phyloP scores from a whole-genome alignment of 2,329 filamentous ascomycete species.

The Neonectria faginata region DNA sequence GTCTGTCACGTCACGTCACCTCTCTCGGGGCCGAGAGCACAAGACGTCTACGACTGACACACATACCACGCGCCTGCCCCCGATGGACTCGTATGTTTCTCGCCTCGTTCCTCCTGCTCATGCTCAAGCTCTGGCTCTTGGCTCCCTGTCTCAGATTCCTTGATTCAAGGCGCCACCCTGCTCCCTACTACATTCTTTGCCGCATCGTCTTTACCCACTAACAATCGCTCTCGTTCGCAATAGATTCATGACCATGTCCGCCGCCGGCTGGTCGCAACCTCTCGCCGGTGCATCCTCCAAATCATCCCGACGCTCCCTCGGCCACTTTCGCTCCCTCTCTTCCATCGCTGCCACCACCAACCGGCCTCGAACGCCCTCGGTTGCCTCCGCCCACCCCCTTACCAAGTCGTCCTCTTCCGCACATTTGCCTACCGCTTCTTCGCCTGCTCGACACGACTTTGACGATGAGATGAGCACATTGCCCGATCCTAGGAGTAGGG shows the following conservation, averaged over 20 bases:
- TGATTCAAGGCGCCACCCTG: slow-evolving; percentile 32
- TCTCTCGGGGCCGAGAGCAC: slow-evolving; percentile 42
- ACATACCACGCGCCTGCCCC: slow-evolving; percentile 35
- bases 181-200: slow-evolving; percentile 13
- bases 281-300: slow-evolving; percentile 41
- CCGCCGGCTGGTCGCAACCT: slow-evolving; percentile 65
- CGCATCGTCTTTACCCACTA: slow-evolving; percentile 17
- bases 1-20: slow-evolving; percentile 42
- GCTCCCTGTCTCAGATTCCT: slow-evolving; percentile 27
- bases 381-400: slow-evolving; percentile 52
- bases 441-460: slow-evolving; percentile 57
- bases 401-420: slow-evolving; percentile 54
- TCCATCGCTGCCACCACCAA: slow-evolving; percentile 60
- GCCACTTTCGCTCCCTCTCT: slow-evolving; percentile 66
- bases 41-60: slow-evolving; percentile 42
- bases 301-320: slow-evolving; percentile 53
- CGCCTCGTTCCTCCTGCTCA: slow-evolving; percentile 17
- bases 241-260: slow-evolving; percentile 61
- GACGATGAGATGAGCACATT: slow-evolving; percentile 76
- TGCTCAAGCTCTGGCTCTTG: neutral
- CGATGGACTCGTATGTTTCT: slow-evolving; percentile 50
- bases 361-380: slow-evolving; percentile 53
- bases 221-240: slow-evolving; percentile 34
- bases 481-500: slow-evolving; percentile 71
- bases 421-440: slow-evolving; percentile 52